Base-by-base conservation (phyloP, 140 eudicot species). In the Stevia rebaudiana region DNA sequence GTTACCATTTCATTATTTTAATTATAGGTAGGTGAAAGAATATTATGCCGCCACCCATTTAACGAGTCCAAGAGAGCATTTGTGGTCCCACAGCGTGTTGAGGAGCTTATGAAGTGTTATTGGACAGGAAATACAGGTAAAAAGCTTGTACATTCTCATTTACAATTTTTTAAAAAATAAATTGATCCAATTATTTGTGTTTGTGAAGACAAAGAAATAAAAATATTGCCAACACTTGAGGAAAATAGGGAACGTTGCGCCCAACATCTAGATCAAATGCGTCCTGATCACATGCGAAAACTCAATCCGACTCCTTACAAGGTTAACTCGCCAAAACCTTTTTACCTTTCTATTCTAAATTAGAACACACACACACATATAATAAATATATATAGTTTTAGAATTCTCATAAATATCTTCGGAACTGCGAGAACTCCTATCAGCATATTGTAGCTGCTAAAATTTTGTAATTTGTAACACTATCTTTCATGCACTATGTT, bases 291-390 rank as follows among this genome's bases (percentile, higher is more conserved):
- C 84, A 92, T 92, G 98, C 79, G 98, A 76, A 76, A 82, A 72
- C 67, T 92, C 68, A 92, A 88, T 70, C 98, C 98, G 47, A 92
- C 98, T 30, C 98, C 98, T 61, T 92, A 92, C 78, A 92, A 92
- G 98, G 12, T 23, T 22, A 36, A n/a, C 18, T 37, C 8, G 43
- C 46, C 42, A 68, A 11, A 12, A 8, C 47, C 36, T 18, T 33
- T 19, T 31, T 13, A 12, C 30, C 12, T 31, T 62, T 15, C 0
- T 19, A 7, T 63, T 28, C 10, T 40, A 50, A 21, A 9, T 10
- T 11, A 50, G 2, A 19, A 10, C 2, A n/a, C 5, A 15, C 21
- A 2, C 5, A 3, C 37, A 33, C 7, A 33, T 33, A 33, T 33
- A 33, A 8, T 8, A 41, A 1, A 41, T 9, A 16, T 17, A 6